Evolutionary conservation across 106 monocot species (phyloP).

Genomic region (Acanthochlamys bracteata): DNA sequence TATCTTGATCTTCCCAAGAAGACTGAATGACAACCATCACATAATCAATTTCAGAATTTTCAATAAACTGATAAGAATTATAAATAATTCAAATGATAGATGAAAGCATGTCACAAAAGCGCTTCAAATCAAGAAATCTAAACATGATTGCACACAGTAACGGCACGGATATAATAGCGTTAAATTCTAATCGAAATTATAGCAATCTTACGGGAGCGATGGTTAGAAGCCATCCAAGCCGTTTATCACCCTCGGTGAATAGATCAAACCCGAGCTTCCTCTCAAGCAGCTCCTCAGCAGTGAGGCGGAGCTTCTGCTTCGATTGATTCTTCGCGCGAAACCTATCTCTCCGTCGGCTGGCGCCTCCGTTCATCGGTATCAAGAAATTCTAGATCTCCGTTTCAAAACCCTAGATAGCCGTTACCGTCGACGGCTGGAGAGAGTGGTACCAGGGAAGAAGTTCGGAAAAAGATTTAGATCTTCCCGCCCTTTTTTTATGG

Average conservation of each 20-base stretch:
- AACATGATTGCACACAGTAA: too few species aligned
- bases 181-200: too few species aligned
- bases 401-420: conserved; percentile 4
- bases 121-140: too few species aligned
- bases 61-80: too few species aligned
- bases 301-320: conserved; percentile 64
- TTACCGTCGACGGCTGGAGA: background rate
- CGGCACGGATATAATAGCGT: too few species aligned
- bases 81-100: too few species aligned
- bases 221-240: conserved; percentile 96
- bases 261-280: conserved; percentile 68
- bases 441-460: too few species aligned
- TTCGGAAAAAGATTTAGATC: too few species aligned
- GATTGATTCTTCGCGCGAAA: conserved; percentile 22
- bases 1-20: conserved; percentile 79
- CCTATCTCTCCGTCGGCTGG: conserved; percentile 32
- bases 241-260: conserved; percentile 79
- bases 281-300: conserved; percentile 75
- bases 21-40: conserved; percentile 31
- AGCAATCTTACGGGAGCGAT: conserved; percentile 68
- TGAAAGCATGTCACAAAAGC: too few species aligned
- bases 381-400: background rate
- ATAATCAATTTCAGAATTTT: too few species aligned
- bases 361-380: conserved; percentile 34
- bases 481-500: too few species aligned